Evolutionary conservation across 2,329 filamentous ascomycete genomes (phyloP), one percentile per base, ranked within the genome.

Genomic region (Colletotrichum godetiae): DNA sequence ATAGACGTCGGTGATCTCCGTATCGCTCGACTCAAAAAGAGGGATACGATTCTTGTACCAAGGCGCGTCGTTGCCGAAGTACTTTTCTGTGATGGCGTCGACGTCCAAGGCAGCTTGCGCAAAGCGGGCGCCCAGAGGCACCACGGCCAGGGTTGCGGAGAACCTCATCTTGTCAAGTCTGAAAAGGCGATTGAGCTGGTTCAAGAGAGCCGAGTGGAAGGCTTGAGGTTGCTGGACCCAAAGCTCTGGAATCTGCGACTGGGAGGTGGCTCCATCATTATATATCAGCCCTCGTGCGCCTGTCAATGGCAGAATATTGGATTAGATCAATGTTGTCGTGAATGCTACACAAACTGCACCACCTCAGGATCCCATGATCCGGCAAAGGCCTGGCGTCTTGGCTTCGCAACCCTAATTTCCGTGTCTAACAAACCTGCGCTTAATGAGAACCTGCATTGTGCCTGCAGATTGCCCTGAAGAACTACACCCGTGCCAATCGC

Each of bases 1-100:
- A 73, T 86, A 86, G 22, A 86, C 84, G 70, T 85, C 82, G 73
- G 85, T 81, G 63, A 86, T 80, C 24, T 81, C 33, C 7, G 67
- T 19, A 27, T 64, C 59, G 59, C 67, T 64, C 1, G 67, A 69
- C 60, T 69, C 67, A 53, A 69, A 69, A 5, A 69, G 7, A 13
- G 66, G 67, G 27, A 64, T 56, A 5, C 67, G 67, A 49, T 69
- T 31, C 22, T 52, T 60, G 29, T 64, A 69, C 67, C 67, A 69
- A 4, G 67, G 67, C 27, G 67, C 67, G 12, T 69, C 67, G 29
- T 69, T 69, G 67, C 67, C 59, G 10, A 69, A 69, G 59, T 69
- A 64, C 35, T 64, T 69, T 11, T 63, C 27, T 5, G 67, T 58
- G 3, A 69, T 27, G 27, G 59, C 53, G 35, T 64, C 67, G 11